Percentiles rank a stretch among this genome's conserved stretches.
These are phyloP conservation scores for Sugiyamaella japonica DNA, from an alignment of 1,139 yeast genomes.

Conservation along the genomic window DNA sequence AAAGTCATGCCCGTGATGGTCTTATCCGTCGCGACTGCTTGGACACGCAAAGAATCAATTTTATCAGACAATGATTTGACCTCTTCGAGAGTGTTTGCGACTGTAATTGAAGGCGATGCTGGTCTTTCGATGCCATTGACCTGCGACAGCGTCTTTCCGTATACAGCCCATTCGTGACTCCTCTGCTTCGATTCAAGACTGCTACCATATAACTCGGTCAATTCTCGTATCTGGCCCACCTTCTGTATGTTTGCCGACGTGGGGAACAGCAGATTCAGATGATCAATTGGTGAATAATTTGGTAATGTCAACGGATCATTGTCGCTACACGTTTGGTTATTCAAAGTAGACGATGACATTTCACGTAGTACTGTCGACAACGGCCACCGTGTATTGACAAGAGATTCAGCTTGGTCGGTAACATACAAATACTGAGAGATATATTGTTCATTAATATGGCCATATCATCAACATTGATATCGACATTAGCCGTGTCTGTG, in stretches of 20 bases:
- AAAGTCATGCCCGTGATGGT: slow-evolving; percentile 70
- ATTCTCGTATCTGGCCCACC: slow-evolving; percentile 29
- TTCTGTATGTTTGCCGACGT: slow-evolving; percentile 28
- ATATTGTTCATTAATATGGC: not conserved
- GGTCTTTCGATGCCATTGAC: slow-evolving; percentile 2
- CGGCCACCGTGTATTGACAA: too few relatives aligned
- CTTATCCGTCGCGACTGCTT: slow-evolving; percentile 59
- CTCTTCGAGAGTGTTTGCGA: slow-evolving; percentile 35
- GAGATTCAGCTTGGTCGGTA: not conserved
- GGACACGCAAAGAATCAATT: slow-evolving; percentile 48
- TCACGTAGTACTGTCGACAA: not conserved
- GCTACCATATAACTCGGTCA: slow-evolving; percentile 49
- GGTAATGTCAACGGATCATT: slow-evolving; percentile 18
- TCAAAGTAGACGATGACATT: slow-evolving; percentile 6
- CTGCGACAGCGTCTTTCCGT: slow-evolving; percentile 31
- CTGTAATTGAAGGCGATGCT: slow-evolving; percentile 13
- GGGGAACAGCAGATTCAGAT: slow-evolving; percentile 41
- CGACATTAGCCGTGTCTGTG: not conserved
- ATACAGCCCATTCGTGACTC: not conserved
- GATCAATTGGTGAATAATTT: slow-evolving; percentile 46
- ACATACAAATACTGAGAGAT: not conserved
- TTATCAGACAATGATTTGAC: slow-evolving; percentile 44
- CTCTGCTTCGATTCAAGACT: slow-evolving; percentile 43
- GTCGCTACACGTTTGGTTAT: not conserved
- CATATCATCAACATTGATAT: not conserved